Percentiles rank a stretch among this genome's conserved stretches.
Evolutionary conservation across 2,329 filamentous ascomycete genomes (phyloP).

Genomic region (Ophiostoma angusticollis): DNA sequence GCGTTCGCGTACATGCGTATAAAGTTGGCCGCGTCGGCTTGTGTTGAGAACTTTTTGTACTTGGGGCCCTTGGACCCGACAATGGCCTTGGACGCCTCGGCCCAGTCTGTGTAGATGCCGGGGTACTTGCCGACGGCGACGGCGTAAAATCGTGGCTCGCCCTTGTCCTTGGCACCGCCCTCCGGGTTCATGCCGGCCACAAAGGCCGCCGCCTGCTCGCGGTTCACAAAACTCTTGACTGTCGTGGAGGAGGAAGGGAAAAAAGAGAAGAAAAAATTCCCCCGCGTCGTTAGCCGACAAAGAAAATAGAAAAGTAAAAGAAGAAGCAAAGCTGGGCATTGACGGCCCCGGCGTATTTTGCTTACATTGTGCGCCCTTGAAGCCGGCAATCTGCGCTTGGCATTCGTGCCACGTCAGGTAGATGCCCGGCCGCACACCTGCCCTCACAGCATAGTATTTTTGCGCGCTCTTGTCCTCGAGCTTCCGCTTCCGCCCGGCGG

Average conservation of each 20-base stretch:
- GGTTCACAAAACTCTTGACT: slow-evolving; percentile 70
- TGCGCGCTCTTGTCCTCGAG: slow-evolving; percentile 27
- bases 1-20: slow-evolving; percentile 40
- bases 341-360: slow-evolving; percentile 17
- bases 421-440: slow-evolving; percentile 45
- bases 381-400: slow-evolving; percentile 46
- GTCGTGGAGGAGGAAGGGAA: neutral
- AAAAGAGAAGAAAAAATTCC: neutral
- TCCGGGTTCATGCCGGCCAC: slow-evolving; percentile 46
- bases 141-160: slow-evolving; percentile 40
- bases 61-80: slow-evolving; percentile 57
- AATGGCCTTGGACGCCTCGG: slow-evolving; percentile 59
- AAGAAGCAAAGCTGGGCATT: neutral
- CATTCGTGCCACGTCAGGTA: slow-evolving; percentile 51
- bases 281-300: too few relatives aligned
- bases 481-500: slow-evolving; percentile 34
- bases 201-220: slow-evolving; percentile 68
- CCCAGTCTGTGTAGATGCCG: slow-evolving; percentile 53
- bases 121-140: slow-evolving; percentile 46
- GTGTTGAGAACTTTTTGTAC: slow-evolving; percentile 56
- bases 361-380: slow-evolving; percentile 55
- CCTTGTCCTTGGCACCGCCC: slow-evolving; percentile 25
- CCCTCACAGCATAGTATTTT: slow-evolving; percentile 52
- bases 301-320: neutral
- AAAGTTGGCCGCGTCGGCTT: slow-evolving; percentile 65